Evolutionary conservation across 306 rosid genomes (phyloP).

Genomic region (Vicia sativa): DNA sequence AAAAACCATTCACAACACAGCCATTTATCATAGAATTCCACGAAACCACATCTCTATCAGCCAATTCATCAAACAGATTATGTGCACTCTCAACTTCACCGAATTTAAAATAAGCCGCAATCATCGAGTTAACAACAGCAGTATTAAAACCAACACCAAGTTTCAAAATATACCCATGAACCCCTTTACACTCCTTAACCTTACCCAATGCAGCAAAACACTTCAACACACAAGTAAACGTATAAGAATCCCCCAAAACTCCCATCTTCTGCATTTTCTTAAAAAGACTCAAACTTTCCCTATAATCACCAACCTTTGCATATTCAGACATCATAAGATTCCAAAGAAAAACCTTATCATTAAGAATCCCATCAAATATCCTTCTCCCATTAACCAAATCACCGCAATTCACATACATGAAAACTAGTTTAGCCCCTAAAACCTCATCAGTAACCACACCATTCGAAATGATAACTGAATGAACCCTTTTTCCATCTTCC

Average conservation of each 20-base stretch:
- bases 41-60: slow-evolving; percentile 64
- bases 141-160: slow-evolving; percentile 53
- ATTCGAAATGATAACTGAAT: slow-evolving; percentile 50
- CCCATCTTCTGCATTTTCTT: slow-evolving; percentile 61
- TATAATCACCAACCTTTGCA: slow-evolving; percentile 52
- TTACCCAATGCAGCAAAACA: slow-evolving; percentile 59
- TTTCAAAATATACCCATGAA: slow-evolving; percentile 64
- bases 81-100: slow-evolving; percentile 61
- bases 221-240: slow-evolving; percentile 67
- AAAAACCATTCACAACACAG: slow-evolving; percentile 52
- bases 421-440: slow-evolving; percentile 69
- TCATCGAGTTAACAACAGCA: slow-evolving; percentile 55
- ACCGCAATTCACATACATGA: slow-evolving; percentile 69
- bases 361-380: slow-evolving; percentile 53
- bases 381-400: slow-evolving; percentile 59
- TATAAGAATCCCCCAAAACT: slow-evolving; percentile 53
- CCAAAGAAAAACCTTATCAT: slow-evolving; percentile 70
- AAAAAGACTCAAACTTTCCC: slow-evolving; percentile 58
- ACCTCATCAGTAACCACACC: slow-evolving; percentile 43
- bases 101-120: slow-evolving; percentile 58
- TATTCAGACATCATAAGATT: slow-evolving; percentile 70
- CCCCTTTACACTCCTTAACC: slow-evolving; percentile 49
- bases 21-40: slow-evolving; percentile 91
- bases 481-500: slow-evolving; percentile 63
- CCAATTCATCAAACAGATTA: slow-evolving; percentile 72